Base-by-base conservation (phyloP, 768 basidiomycete genomes). In the Cantharellus anzutake region DNA sequence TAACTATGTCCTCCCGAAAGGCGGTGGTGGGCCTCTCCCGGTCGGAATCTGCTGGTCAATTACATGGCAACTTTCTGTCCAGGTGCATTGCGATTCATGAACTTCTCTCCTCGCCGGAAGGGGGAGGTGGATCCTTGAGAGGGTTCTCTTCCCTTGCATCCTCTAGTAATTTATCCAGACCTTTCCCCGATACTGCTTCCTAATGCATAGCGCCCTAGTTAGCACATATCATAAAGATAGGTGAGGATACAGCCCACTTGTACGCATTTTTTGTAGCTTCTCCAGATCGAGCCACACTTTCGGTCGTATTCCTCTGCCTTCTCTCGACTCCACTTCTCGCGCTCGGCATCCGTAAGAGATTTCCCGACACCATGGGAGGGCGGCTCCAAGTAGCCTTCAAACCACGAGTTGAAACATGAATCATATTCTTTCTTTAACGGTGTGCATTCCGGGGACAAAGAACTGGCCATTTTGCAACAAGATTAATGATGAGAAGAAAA, bases 321-420 rank as follows among this genome's bases (percentile, higher is more conserved):
- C 61, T 78, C 71, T 65, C 81, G 80, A 2, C 84, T 80, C 66
- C 84, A 82, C 52, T 74, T 78, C 14, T 75, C 72, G 53, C 80
- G 79, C 60, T 77, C 72, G 58, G 76, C 72, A 7, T 59, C 74
- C 66, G 40, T 71, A 68, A 55, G 68, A 61, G 16, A 65, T 60
- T 39, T 67, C 66, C 56, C 56, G 20, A 29, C 20, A 4, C 62
- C 34, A 35, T 20, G 35, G 48, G 63, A 59, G 40, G 65, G 62
- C 4, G 91, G 91, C 67, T 91, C 85, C 34, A 97, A 80, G 69
- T 97, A 99, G 5, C 88, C 90, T 70, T 96, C 92, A 65, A 99
- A 92, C 94, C 93, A 97, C 4, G 85, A 80, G 66, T 96, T 96
- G 74, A 98, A 98, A 74, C 93, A 98, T 0, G 86, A 75, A 70